Percentiles rank a stretch among this genome's conserved stretches.
These are phyloP conservation scores for Lobosporangium transversale DNA, from an alignment of 192 early-diverging fungal genomes.

Conservation along the genomic window DNA sequence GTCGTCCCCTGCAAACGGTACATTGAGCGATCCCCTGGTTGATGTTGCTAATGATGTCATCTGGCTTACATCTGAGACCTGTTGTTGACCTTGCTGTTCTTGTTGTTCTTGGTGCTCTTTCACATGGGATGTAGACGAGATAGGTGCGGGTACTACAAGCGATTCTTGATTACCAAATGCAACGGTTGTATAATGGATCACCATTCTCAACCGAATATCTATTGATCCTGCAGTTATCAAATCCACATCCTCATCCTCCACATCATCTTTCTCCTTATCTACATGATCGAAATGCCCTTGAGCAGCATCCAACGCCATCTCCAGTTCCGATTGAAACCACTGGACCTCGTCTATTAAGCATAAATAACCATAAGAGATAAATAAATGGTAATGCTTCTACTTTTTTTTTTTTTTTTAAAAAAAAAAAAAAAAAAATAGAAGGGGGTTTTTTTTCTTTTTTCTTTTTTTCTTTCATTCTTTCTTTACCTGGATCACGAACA, in stretches of 20 bases:
- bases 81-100: too few relatives aligned
- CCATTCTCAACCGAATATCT: slow-evolving; percentile 8
- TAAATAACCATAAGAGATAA: neutral
- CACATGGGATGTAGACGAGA: neutral
- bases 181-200: slow-evolving; percentile 13
- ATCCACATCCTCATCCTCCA: slow-evolving; percentile 29
- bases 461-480: too few relatives aligned
- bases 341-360: slow-evolving; percentile 35
- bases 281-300: slow-evolving; percentile 21
- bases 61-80: neutral
- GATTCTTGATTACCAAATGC: slow-evolving; percentile 29
- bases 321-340: slow-evolving; percentile 49
- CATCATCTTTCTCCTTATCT: slow-evolving; percentile 34
- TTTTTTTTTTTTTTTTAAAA: neutral
- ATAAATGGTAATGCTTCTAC: neutral
- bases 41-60: neutral
- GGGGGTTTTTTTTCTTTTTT: too few relatives aligned
- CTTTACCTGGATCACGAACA: slow-evolving; percentile 51
- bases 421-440: neutral
- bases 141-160: slow-evolving; percentile 8
- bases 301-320: slow-evolving; percentile 26
- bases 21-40: slow-evolving; percentile 11
- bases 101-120: too few relatives aligned
- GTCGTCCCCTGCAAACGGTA: slow-evolving; percentile 33
- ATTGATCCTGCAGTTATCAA: slow-evolving; percentile 14